Conservation (phyloP, 495 filamentous ascomycete species). For the Penicillium herquei region DNA sequence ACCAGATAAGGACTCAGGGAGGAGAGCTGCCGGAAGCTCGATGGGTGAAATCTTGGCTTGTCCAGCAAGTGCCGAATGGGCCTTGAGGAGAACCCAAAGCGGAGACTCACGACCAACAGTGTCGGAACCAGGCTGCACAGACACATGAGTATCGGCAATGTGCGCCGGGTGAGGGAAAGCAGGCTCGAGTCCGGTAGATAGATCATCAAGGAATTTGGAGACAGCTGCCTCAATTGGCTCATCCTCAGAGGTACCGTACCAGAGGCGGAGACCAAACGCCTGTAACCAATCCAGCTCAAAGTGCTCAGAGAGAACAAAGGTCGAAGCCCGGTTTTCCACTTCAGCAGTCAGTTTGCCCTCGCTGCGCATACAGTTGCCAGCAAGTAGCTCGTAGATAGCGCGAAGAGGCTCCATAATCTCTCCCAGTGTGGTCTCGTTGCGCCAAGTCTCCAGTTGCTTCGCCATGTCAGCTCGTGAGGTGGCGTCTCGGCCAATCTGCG, state of each 20-base stretch:
- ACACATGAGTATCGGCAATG: constrained; percentile 52
- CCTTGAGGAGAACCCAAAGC: constrained; percentile 79
- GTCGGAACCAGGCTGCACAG: constrained; percentile 46
- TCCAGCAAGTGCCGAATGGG: constrained; percentile 59
- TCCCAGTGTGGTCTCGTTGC: constrained; percentile 70
- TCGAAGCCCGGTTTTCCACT: constrained; percentile 70
- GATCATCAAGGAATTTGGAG: constrained; percentile 63
- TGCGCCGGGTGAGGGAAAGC: constrained; percentile 61
- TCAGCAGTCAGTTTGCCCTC: constrained; percentile 64
- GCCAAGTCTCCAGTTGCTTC: constrained; percentile 81
- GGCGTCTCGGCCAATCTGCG: constrained; percentile 72
- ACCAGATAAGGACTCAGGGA: constrained; percentile 54
- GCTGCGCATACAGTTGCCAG: constrained; percentile 78
- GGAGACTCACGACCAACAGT: constrained; percentile 63
- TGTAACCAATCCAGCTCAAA: constrained; percentile 91
- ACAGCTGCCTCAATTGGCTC: constrained; percentile 71
- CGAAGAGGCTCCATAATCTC: constrained; percentile 86
- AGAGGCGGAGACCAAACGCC: constrained; percentile 85
- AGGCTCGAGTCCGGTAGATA: constrained; percentile 60
- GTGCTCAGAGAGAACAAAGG: constrained; percentile 73
- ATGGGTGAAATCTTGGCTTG: constrained; percentile 17
- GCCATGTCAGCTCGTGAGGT: constrained; percentile 64
- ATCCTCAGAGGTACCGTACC: constrained; percentile 70
- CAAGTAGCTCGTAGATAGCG: constrained; percentile 83
- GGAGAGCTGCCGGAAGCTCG: constrained; percentile 38